phyloP scores from a whole-genome alignment of 2,329 filamentous ascomycete species.

The Colletotrichum sp. region DNA sequence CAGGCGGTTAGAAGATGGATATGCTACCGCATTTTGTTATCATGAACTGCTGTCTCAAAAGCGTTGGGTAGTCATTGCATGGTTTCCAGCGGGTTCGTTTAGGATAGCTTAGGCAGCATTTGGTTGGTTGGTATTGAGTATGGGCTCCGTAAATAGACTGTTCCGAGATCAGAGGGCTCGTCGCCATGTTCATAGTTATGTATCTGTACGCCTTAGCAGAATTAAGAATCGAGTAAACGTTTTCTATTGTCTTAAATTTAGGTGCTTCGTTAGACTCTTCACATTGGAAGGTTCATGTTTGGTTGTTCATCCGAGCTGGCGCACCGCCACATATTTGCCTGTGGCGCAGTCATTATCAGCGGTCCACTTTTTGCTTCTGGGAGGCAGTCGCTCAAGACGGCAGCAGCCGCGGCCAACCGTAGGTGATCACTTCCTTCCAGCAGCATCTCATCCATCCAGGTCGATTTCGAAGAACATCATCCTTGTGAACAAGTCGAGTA shows the following conservation, averaged over 20 bases:
- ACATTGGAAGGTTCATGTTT: neutral
- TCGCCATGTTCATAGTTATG: slow-evolving; percentile 17
- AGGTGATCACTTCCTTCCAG: neutral
- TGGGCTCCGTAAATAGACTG: slow-evolving; percentile 20
- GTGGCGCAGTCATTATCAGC: neutral
- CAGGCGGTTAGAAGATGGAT: neutral
- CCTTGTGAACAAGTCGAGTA: neutral
- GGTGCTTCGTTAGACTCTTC: neutral
- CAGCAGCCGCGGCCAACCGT: neutral
- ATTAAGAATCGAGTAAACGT: neutral
- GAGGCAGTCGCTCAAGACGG: neutral
- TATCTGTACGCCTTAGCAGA: slow-evolving; percentile 8
- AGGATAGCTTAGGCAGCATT: slow-evolving; percentile 7
- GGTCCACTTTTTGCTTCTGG: neutral
- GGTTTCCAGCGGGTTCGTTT: slow-evolving; percentile 16
- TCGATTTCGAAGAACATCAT: neutral
- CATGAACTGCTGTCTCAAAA: slow-evolving; percentile 5
- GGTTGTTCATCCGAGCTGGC: neutral
- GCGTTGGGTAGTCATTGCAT: slow-evolving; percentile 17
- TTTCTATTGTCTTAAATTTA: neutral
- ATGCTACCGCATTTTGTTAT: neutral
- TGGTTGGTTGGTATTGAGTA: neutral
- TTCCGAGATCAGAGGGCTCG: slow-evolving; percentile 18
- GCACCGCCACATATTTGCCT: neutral
- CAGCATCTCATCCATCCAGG: neutral